A percentile compares a stretch with the other conserved stretches of the same genome.
Conservation (phyloP, 805 yeast genomes). For the Candida tibetensis region DNA sequence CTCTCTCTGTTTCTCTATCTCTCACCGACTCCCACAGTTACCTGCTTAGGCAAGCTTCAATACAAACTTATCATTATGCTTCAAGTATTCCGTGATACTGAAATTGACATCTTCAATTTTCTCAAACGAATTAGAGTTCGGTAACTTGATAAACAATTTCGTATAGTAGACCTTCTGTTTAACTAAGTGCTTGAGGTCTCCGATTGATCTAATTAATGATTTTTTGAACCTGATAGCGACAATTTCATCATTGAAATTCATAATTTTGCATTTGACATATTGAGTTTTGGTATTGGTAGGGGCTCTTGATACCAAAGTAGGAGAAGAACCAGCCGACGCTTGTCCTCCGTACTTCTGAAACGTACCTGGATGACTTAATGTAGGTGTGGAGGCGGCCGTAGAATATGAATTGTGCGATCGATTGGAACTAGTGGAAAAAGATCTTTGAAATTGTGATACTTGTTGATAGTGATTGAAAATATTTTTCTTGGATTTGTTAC, state of each 20-base stretch:
- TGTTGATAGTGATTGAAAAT: slow-evolving; percentile 34
- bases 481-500: slow-evolving; percentile 25
- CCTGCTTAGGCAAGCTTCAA: slow-evolving; percentile 5
- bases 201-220: slow-evolving; percentile 17
- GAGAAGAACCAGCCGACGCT: slow-evolving; percentile 7
- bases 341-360: slow-evolving; percentile 2
- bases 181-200: slow-evolving; percentile 26
- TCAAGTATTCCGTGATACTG: slow-evolving; percentile 18
- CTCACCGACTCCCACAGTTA: too few species aligned
- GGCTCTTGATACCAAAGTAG: slow-evolving; percentile 7
- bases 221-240: slow-evolving; percentile 25
- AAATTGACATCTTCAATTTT: slow-evolving; percentile 26
- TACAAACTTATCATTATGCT: slow-evolving; percentile 7
- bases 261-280: slow-evolving; percentile 28
- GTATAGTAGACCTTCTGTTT: slow-evolving; percentile 23
- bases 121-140: slow-evolving; percentile 21
- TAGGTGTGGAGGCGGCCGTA: slow-evolving; percentile 1
- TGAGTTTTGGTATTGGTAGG: slow-evolving; percentile 1
- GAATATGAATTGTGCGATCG: slow-evolving; percentile 1
- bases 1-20: too few species aligned
- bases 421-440: slow-evolving; percentile 10
- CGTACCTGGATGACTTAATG: slow-evolving; percentile 5
- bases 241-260: slow-evolving; percentile 25
- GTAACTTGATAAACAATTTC: slow-evolving; percentile 25
- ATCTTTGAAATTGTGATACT: slow-evolving; percentile 7